Evolutionary conservation across 2,329 filamentous ascomycete genomes (phyloP), one percentile per base, ranked within the genome.

Genomic region (Paraphoma chrysanthemicola): DNA sequence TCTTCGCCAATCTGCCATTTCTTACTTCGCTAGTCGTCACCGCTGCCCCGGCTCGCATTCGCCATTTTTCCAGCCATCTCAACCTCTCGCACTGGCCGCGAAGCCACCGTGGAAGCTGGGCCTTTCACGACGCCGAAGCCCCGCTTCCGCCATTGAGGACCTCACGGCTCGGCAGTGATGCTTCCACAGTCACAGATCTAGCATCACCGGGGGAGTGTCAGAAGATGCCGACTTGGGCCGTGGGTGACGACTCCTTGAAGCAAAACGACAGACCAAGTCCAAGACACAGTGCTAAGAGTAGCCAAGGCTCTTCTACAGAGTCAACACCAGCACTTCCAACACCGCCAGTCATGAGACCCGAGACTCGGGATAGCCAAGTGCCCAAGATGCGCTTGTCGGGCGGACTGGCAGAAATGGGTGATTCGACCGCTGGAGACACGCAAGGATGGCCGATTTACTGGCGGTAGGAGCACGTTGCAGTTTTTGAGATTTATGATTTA

Each of bases 1-100:
- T 62, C 38, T 70, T 70, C 54, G 68, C 68, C 18, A 72, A 72
- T 36, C 59, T 72, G 1, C 70, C 70, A 0, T 72, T 72, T 56
- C 55, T 72, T 10, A 68, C 52, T 10, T 67, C 64, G 6, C 59
- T 72, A 9, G 54, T 70, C 6, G 63, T 61, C 9, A 59, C 62
- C 3, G 60, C 58, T 0, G 57, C 59, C 2, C 57, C 65, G 17
- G 43, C 56, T 9, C 57, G 66, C 4, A 51, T 64, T 11, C 60
- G 57, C 18, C 59, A 57, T 17, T 44, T 64, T 14, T 57, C 57
- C 7, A 57, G 54, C 18, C 54, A 56, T 6, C 38, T 57, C 4
- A 52, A 63, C 6, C 54, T 69, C 4, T 55, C 54, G 2, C 60
- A 53, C 2, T 70, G 66, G 67, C 66, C 67, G n/a, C 52, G 59